Evolutionary conservation across 2,329 filamentous ascomycete species (phyloP).

Genomic region (Drechslerella stenobrocha): DNA sequence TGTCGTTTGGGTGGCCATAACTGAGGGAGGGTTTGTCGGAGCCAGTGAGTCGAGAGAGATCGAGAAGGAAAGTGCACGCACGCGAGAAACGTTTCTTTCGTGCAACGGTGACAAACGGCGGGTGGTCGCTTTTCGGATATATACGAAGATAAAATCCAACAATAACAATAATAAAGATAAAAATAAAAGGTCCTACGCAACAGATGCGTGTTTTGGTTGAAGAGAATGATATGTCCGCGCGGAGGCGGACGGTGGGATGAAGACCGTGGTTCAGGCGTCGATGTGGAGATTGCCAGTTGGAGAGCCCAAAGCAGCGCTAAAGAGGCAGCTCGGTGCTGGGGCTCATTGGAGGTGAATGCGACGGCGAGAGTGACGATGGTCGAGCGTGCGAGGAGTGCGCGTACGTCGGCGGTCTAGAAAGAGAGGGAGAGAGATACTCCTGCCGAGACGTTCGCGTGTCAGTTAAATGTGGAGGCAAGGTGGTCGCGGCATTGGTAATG

Average conservation of each 20-base stretch:
- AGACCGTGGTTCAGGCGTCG: slow-evolving; percentile 27
- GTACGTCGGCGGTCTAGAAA: no score
- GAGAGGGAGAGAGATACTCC: neutral
- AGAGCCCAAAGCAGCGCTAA: slow-evolving; percentile 3
- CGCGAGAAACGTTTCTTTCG: neutral
- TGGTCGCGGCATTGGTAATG: neutral
- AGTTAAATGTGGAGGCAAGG: neutral
- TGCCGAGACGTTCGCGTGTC: slow-evolving; percentile 5
- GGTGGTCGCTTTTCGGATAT: neutral
- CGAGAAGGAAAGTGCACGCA: neutral
- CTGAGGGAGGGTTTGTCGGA: neutral
- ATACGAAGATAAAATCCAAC: neutral
- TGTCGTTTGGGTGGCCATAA: slow-evolving; percentile 45
- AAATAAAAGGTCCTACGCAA: no score
- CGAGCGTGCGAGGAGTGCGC: no score
- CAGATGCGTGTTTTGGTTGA: neutral
- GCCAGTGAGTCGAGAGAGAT: slow-evolving; percentile 1
- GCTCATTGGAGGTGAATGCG: neutral
- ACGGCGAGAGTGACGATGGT: no score
- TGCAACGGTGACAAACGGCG: neutral
- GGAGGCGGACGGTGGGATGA: slow-evolving; percentile 25
- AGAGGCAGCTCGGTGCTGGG: neutral
- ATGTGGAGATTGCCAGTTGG: slow-evolving; percentile 32
- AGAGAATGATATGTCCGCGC: slow-evolving; percentile 13
- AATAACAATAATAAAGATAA: no score